Conservation (phyloP, 108 stramenopile species). For the Mediolabrus comicus region DNA sequence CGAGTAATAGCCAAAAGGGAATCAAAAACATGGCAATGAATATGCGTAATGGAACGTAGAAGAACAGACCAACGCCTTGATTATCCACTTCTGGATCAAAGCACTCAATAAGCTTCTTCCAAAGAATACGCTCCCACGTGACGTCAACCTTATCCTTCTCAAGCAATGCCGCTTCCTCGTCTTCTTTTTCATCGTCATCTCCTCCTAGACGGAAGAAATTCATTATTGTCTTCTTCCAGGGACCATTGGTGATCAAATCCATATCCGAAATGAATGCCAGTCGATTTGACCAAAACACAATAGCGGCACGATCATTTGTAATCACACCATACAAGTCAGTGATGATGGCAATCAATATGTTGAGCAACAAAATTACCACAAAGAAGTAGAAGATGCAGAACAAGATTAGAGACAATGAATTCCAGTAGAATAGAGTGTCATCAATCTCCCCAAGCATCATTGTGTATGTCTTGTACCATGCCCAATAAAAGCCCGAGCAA, state of each 20-base stretch:
- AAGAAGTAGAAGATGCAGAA: constrained; percentile 69
- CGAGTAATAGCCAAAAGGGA: constrained; percentile 76
- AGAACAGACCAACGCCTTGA: constrained; percentile 48
- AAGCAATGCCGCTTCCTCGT: constrained; percentile 1
- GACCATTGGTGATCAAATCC: constrained; percentile 43
- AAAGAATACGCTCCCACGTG: constrained; percentile 41
- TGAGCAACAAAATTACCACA: constrained; percentile 73
- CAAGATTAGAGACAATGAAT: constrained; percentile 53
- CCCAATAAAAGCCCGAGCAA: constrained; percentile 32
- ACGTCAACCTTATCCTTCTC: constrained; percentile 11
- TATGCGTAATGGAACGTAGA: constrained; percentile 50
- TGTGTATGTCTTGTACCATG: constrained; percentile 76
- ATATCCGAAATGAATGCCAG: constrained; percentile 83
- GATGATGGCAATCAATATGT: constrained; percentile 85
- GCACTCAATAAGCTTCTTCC: constrained; percentile 60
- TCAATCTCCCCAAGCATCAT: constrained; percentile 75
- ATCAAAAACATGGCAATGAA: constrained; percentile 63
- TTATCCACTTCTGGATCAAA: constrained; percentile 71
- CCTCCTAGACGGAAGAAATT: constrained; percentile 22
- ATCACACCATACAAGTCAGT: constrained; percentile 83
- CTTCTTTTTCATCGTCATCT: constrained; percentile 19
- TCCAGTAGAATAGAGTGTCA: constrained; percentile 49
- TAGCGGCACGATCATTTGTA: constrained; percentile 82
- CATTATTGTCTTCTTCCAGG: constrained; percentile 27
- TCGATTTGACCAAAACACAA: constrained; percentile 86